These are phyloP conservation scores for Mrakia blollopis DNA, from an alignment of 768 basidiomycete genomes.

Conservation along the genomic window DNA sequence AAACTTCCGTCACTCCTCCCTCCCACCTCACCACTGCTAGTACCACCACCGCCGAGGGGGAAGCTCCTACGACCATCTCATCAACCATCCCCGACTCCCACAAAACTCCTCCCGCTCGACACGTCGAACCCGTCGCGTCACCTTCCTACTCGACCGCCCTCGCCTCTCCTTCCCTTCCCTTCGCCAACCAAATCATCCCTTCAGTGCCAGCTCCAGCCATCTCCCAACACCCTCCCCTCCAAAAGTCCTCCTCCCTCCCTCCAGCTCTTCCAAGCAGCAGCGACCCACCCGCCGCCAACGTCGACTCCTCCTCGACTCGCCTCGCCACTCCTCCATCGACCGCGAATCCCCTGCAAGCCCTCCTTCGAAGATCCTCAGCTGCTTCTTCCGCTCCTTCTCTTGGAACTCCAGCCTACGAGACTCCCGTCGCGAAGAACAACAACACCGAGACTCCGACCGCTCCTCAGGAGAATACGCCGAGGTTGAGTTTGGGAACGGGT, in stretches of 20 bases:
- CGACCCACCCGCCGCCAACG: not conserved
- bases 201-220: not conserved
- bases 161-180: not conserved
- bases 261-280: not conserved
- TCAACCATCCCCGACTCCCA: not conserved
- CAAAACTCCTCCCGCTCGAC: constrained; percentile 1
- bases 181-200: not conserved
- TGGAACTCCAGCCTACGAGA: not conserved
- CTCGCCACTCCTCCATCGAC: not conserved
- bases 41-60: not conserved
- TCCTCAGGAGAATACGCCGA: not conserved
- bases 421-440: not conserved
- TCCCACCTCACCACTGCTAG: not conserved
- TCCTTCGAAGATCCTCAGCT: not conserved
- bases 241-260: not conserved
- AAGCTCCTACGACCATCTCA: not conserved
- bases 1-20: not conserved
- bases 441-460: too few relatives aligned
- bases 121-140: not conserved
- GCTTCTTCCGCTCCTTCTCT: not conserved
- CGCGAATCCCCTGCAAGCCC: not conserved
- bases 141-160: too few relatives aligned
- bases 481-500: not conserved
- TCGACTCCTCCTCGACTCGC: not conserved
- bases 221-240: not conserved